Evolutionary conservation across 805 yeast species (phyloP), one percentile per base, ranked within the genome.

Genomic region (Starmerella sirachaensis): DNA sequence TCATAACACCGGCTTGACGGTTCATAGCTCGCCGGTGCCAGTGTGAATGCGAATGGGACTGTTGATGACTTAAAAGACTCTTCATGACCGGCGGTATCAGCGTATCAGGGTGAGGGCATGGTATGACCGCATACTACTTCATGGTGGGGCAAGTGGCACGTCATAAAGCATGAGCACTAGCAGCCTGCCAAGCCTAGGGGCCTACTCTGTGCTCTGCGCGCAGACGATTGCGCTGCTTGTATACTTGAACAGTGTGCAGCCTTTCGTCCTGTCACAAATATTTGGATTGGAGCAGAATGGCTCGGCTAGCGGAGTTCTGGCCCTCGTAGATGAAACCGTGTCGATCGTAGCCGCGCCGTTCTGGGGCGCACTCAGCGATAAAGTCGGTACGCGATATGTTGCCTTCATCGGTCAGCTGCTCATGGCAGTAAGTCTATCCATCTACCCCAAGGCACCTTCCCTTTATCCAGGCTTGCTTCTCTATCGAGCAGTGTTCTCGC

Each of bases 341-440:
- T 63, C 73, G 5, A 67, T 78, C 35, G 32, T 64, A 0, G 47
- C 66, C 13, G 68, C 79, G 10, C 85, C 86, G 0, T 55, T 76
- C 17, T 58, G 76, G 45, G 88, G 86, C 3, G 69, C 78, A 0
- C 49, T 74, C 19, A 66, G 73, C 46, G 86, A 78, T 50, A 66
- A 68, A 46, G 56, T 76, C 34, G 84, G 84, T 4, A 62, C 83
- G 1, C 65, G 76, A 39, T 57, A 70, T 18, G 64, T 76, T 11
- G 68, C 68, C 30, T 55, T 65, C 10, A 42, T 52, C 4, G 75
- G 82, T 10, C 66, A 75, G 30, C 27, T 62, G n/a, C 45, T 68
- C 10, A 51, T 70, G 23, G 74, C 74, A 6, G 13, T 63, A 3
- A 60, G 74, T 22, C 53, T 77, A 16, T 44, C 64, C 27, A 59